phyloP scores from a whole-genome alignment of 2,329 filamentous ascomycete genomes.

The Neopestalotiopsis rosae region DNA sequence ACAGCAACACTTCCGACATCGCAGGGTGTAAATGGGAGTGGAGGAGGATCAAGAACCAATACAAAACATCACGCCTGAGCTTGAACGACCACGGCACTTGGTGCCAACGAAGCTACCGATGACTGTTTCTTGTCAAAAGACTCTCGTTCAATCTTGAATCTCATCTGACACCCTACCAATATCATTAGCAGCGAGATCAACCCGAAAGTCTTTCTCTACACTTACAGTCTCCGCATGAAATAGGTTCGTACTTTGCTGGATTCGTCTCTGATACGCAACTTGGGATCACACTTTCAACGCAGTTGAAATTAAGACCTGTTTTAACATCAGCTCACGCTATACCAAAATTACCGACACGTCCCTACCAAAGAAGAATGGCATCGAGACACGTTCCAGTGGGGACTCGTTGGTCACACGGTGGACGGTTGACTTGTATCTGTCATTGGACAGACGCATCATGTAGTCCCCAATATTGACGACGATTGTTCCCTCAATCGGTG shows the following conservation, averaged over 20 bases:
- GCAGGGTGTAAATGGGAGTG: not conserved
- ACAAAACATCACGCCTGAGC: conserved; percentile 11
- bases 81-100: conserved; percentile 31
- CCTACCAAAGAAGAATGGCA: conserved; percentile 61
- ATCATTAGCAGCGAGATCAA: conserved; percentile 11
- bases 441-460: conserved; percentile 55
- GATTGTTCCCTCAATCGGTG: conserved; percentile 50
- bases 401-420: conserved; percentile 55
- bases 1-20: not conserved
- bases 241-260: conserved; percentile 55
- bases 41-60: not conserved
- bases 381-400: conserved; percentile 49
- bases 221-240: conserved; percentile 53
- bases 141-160: conserved; percentile 37
- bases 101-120: conserved; percentile 27
- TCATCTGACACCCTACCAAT: conserved; percentile 36
- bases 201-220: conserved; percentile 5
- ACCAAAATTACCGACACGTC: too few species aligned
- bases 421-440: conserved; percentile 54
- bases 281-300: conserved; percentile 52
- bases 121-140: conserved; percentile 31
- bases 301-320: conserved; percentile 56
- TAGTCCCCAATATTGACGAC: conserved; percentile 60
- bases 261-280: conserved; percentile 51
- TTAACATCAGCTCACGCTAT: not conserved